Evolutionary conservation across 331 rosid species (phyloP), one percentile per base, ranked within the genome.

Genomic region (Malus hybrid): DNA sequence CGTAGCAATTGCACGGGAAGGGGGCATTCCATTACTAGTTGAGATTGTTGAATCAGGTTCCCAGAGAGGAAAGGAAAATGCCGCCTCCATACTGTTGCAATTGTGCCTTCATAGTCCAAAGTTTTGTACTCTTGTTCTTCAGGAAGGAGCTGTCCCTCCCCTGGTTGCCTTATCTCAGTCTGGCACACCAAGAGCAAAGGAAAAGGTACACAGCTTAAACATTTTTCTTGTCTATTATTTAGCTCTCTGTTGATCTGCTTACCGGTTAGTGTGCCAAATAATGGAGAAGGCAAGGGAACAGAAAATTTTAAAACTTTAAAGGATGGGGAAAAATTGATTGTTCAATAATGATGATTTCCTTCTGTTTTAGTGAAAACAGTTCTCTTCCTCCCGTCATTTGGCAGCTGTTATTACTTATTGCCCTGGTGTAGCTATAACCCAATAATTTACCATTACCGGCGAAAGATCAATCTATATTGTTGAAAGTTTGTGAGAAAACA

Each of bases 131-230:
- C 55, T 93, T 81, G 86, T 93, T 87, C 88, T 93, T 61, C 97
- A 90, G 86, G 98, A 93, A 91, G 98, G 98, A 71, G 97, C 96
- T 10, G 97, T 93, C n/a, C 98, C 98, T 19, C 96, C 98, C 20
- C 78, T 93, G 46, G 98, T 93, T 72, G 97, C 90, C 75, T 81
- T 93, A 72, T 89, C 96, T 39, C 98, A 89, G 79, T 89, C 88
- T 29, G 97, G 98, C 71, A 91, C 95, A 11, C 82, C 95, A 50
- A 90, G 98, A 81, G 97, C 98, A 26, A 91, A 78, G 81, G 98
- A 93, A 81, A 93, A 91, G 98, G 98, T 93, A 79, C 63, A 71
- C n/a, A 72, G 65, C 66, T 80, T 44, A 62, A 67, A 26, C 36
- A 42, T 32, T 69, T 30, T 63, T 70, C 63, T 67, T 71, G 52